Evolutionary conservation across 768 basidiomycete genomes (phyloP).

Genomic region (Daedaleopsis nitida): DNA sequence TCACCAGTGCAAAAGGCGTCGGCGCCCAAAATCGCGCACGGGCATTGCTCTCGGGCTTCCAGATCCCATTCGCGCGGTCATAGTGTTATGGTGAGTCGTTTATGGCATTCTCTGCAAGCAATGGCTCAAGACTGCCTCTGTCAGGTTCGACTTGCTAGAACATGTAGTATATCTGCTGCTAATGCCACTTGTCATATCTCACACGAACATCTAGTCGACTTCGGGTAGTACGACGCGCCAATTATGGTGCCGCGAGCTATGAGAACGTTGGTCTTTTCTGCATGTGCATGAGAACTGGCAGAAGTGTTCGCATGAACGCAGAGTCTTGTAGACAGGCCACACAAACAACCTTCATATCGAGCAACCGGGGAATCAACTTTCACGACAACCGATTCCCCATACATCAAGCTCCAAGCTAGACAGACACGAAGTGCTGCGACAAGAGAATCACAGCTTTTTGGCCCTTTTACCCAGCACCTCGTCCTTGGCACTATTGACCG

Average conservation of each 20-base stretch:
- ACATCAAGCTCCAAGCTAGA: neutral
- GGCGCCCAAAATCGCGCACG: constrained; percentile 90
- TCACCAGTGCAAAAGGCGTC: constrained; percentile 85
- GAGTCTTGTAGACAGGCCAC: too few relatives aligned
- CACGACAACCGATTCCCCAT: neutral
- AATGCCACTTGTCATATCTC: neutral
- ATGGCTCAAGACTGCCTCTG: neutral
- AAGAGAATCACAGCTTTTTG: constrained; percentile 26
- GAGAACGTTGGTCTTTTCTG: neutral
- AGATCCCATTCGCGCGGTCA: constrained; percentile 75
- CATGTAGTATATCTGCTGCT: neutral
- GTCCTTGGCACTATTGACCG: constrained; percentile 56
- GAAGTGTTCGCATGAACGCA: too few relatives aligned
- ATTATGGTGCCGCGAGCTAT: too few relatives aligned
- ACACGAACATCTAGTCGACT: neutral
- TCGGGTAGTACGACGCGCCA: too few relatives aligned
- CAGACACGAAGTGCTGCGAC: too few relatives aligned
- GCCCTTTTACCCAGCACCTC: constrained; percentile 54
- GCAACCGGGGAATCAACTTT: too few relatives aligned
- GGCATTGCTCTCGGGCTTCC: constrained; percentile 86
- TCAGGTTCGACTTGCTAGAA: neutral
- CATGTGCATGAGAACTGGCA: too few relatives aligned
- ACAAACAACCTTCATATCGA: too few relatives aligned
- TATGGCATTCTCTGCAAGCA: neutral
- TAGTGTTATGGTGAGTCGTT: constrained; percentile 1